Evolutionary conservation across 2,329 filamentous ascomycete genomes (phyloP), one percentile per base, ranked within the genome.

Genomic region (Dendryphion nanum): DNA sequence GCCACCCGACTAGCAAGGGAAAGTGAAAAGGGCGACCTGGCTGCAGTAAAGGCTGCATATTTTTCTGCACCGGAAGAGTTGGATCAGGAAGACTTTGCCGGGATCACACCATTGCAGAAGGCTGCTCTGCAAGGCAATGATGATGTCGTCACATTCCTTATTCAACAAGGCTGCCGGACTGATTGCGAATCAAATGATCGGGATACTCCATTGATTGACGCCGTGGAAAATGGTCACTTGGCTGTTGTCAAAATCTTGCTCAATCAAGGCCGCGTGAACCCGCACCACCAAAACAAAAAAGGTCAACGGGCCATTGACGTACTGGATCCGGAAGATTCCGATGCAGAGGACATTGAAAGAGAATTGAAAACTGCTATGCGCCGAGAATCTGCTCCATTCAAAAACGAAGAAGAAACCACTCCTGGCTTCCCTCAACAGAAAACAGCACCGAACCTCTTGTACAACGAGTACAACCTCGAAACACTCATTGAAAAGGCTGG

Each of bases 61-160:
- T 73, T 78, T 6, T 87, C 94, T 59, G 80, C 89, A 15, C 89
- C 89, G 0, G 87, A 94, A 45, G 89, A 97, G 64, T 67, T 97
- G 37, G 87, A 98, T 52, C 79, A 90, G 41, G 82, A 87, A 17
- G 93, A 98, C 59, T 94, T 95, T 61, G 93, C 93, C 12, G 88
- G 89, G n/a, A 97, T 97, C 57, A 94, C 91, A 1, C 93, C 93
- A 17, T 74, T 98, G 21, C 93, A 98, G 64, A 93, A 95, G 49
- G 91, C 93, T 21, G 83, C 90, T 20, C 76, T 98, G 41, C 85
- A 93, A 57, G 93, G 93, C 5, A 86, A 84, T 62, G 83, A 83
- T 20, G 81, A 93, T 38, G 90, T 97, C 40, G 93, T 97, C 26
- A 83, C 86, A 60, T 85, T 95, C 37, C 71, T 98, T 26, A 82